Conservation (phyloP, 176 grass and related monocot species). For the Bonia amplexicaulis region DNA sequence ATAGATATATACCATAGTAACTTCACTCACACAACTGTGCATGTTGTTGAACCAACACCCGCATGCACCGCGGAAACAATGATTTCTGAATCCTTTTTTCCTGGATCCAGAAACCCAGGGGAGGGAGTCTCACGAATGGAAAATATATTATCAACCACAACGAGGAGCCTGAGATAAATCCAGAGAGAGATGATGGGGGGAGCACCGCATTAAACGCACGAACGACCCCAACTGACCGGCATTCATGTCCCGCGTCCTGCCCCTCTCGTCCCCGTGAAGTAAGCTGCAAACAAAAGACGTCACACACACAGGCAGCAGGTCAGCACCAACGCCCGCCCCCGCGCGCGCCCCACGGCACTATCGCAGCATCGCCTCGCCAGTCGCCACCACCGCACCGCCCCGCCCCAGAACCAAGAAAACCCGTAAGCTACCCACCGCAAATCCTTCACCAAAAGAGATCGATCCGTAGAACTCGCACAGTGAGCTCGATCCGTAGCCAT, state of each 20-base stretch:
- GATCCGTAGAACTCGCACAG: not conserved
- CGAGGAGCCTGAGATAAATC: not conserved
- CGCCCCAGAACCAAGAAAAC: not conserved
- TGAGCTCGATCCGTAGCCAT: slow-evolving; percentile 27
- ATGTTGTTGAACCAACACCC: too few species aligned
- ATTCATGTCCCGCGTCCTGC: slow-evolving; percentile 35
- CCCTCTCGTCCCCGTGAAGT: slow-evolving; percentile 33
- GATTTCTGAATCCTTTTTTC: too few species aligned
- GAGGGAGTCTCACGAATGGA: not conserved
- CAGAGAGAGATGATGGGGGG: not conserved
- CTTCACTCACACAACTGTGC: too few species aligned
- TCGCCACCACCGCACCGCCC: slow-evolving; percentile 10
- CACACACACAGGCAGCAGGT: not conserved
- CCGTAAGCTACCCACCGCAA: not conserved
- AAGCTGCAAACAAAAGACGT: slow-evolving; percentile 20
- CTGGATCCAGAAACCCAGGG: not conserved
- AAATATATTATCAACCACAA: not conserved
- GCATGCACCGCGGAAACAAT: too few species aligned
- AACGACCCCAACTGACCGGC: slow-evolving; percentile 40
- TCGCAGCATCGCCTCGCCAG: slow-evolving; percentile 6
- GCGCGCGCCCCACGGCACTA: not conserved
- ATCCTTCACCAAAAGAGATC: not conserved
- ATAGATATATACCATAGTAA: too few species aligned
- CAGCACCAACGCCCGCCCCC: not conserved
- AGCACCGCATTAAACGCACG: slow-evolving; percentile 31